Conservation (phyloP, 2,329 filamentous ascomycete genomes). For the Dactylellina leptospora region DNA sequence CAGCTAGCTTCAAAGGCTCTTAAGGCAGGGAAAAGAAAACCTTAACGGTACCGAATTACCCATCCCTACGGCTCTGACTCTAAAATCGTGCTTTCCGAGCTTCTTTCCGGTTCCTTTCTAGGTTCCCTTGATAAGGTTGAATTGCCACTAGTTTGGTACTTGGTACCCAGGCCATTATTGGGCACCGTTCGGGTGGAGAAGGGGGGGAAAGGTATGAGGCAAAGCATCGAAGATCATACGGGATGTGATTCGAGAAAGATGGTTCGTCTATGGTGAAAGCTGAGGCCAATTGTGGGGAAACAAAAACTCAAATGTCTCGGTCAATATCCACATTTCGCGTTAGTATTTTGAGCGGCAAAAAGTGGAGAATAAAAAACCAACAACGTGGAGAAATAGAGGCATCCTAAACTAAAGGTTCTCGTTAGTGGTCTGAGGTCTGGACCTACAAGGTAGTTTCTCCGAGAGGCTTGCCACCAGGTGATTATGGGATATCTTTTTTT, state of each 20-base stretch:
- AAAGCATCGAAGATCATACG: neutral
- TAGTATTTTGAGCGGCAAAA: slow-evolving; percentile 28
- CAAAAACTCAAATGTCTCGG: slow-evolving; percentile 24
- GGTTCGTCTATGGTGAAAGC: slow-evolving; percentile 10
- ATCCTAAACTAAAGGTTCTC: slow-evolving; percentile 16
- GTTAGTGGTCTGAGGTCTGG: slow-evolving; percentile 36
- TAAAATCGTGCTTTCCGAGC: slow-evolving; percentile 16
- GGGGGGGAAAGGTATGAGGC: neutral
- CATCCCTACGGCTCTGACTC: neutral
- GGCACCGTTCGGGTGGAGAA: neutral
- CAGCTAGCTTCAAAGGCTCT: neutral
- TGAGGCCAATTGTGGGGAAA: slow-evolving; percentile 14
- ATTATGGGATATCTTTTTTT: slow-evolving; percentile 20
- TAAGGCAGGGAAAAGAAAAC: neutral
- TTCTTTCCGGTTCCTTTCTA: slow-evolving; percentile 27
- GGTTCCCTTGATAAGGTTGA: neutral
- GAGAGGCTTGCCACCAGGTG: neutral
- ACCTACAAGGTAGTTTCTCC: slow-evolving; percentile 41
- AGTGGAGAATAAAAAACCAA: slow-evolving; percentile 10
- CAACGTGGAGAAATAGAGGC: slow-evolving; percentile 29
- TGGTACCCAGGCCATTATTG: slow-evolving; percentile 15
- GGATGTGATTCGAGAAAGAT: too few relatives aligned
- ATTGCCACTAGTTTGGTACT: slow-evolving; percentile 43
- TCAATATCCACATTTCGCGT: slow-evolving; percentile 21
- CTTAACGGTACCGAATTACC: neutral